Conservation (phyloP, 306 rosid genomes). For the Aeschynomene evenia region DNA sequence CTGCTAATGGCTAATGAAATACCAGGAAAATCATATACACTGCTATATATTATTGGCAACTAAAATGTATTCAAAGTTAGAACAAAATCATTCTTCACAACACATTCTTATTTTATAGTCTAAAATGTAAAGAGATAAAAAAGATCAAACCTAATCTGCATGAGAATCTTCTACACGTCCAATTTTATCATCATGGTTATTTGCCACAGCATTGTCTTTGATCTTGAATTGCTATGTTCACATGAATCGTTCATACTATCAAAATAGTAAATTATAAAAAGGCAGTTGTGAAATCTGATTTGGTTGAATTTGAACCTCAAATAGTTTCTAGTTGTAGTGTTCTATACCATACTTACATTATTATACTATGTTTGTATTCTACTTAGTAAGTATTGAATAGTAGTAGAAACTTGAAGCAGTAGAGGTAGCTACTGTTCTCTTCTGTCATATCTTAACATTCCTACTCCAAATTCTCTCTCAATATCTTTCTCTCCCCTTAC, state of each 20-base stretch:
- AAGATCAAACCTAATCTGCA: too few species aligned
- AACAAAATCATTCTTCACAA: constrained; percentile 9
- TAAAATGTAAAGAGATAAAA: too few species aligned
- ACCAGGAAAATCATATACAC: too few species aligned
- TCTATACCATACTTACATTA: background rate
- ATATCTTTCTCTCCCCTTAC: constrained; percentile 22
- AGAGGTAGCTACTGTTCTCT: background rate
- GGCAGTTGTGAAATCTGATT: background rate
- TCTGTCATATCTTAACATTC: background rate
- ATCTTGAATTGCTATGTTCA: too few species aligned
- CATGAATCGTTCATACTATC: too few species aligned
- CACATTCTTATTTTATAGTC: background rate
- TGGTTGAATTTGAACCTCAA: background rate
- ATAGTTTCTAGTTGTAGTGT: background rate
- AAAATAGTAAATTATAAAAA: background rate
- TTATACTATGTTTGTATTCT: background rate
- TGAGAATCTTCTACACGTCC: too few species aligned
- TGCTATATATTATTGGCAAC: constrained; percentile 4
- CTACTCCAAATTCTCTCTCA: background rate
- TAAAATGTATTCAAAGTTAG: constrained; percentile 20
- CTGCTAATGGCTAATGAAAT: too few species aligned
- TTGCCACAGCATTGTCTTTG: constrained; percentile 41
- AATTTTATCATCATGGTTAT: constrained; percentile 49
- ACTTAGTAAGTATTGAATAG: background rate
- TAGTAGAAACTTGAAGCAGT: constrained; percentile 1